Base-by-base conservation (phyloP, 2,329 filamentous ascomycete species). In the Scedosporium boydii region DNA sequence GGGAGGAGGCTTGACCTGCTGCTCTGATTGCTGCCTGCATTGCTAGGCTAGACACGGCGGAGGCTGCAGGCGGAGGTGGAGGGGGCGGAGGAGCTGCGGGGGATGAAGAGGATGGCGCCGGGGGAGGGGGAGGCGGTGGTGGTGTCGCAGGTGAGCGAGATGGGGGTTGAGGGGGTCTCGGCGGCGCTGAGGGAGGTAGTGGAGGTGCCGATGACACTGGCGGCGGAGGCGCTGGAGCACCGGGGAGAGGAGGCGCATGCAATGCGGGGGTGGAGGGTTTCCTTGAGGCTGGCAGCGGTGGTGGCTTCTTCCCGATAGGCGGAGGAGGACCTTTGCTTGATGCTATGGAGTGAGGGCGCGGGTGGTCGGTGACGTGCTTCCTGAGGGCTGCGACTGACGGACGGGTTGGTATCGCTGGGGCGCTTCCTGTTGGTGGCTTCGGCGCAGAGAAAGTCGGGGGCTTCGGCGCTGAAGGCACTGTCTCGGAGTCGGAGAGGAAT, bases 401-500 rank as follows among this genome's bases (percentile, higher is more conserved):
- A 38, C 65, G 65, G 6, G 62, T 62, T 18, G 65, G 63, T 16
- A 66, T 27, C 2, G 62, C 21, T 14, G 65, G 68, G 65, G 85
- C 83, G 46, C 82, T 79, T 58, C 75, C 76, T 44, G 81, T 76
- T 9, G 89, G 87, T 57, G 83, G 82, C 67, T 77, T 81, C n/a
- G 87, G 85, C 12, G 84, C 82, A 62, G 79, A 76, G 57, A 73
- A 77, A 57, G 76, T 72, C 14, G 82, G 84, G 48, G 80, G 82
- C 69, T 78, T 83, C 7, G 82, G 85, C 44, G 75, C 79, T 53
- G 80, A 80, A 72, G 71, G 68, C 16, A 82, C 80, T 6, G 82
- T 81, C 70, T 92, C 91, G n/a, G 89, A 85, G 71, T 96, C 93
- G 64, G 91, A 93, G 61, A 88, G 76, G 71, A 93, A 93, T 64